Evolutionary conservation across 495 filamentous ascomycete genomes (phyloP), one percentile per base, ranked within the genome.

Genomic region (Aspergillus heteromorphus): DNA sequence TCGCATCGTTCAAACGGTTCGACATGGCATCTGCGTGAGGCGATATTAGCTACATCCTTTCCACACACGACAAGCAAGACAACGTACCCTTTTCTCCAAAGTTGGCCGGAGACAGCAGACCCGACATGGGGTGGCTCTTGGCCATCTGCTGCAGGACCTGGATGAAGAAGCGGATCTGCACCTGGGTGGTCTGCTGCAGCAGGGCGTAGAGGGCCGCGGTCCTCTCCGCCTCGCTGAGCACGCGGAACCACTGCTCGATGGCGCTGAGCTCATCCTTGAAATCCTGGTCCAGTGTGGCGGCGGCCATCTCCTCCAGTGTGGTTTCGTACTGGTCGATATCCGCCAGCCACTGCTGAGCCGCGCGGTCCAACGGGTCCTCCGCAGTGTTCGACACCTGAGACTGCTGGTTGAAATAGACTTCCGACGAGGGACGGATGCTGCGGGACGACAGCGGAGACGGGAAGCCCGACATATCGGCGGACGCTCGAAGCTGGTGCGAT

Each of bases 201-300:
- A 98, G 76, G 29, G 93, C 92, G 73, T 98, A 97, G 40, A 97
- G 72, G 21, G 93, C 95, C 36, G 93, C 93, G 6, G 93, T 98
- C 49, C 93, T 78, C 74, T 98, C 93, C 17, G 93, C 91, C 72
- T 98, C 93, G 64, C 92, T 96, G 51, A 98, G 78, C 23, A 98
- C 93, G 42, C 91, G 87, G 72, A 98, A 98, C 93, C 93, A 98
- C 75, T 98, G 92, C 75, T 98, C 93, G 65, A 98, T 98, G 54
- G 93, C 93, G 70, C 88, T 93, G 48, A 98, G 83, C 73, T 98
- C 93, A 74, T 97, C 93, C 77, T 97, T 98, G 77, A 98, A 98
- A 60, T 98, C 95, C 72, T 98, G 95, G 69, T 98, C 93, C 30
- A 97, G 77, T 10, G 95, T 96, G 43, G 95, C 93, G 27, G 92